These are phyloP conservation scores for Fulvia fulva DNA, from an alignment of 2,329 filamentous ascomycete genomes.

Conservation along the genomic window DNA sequence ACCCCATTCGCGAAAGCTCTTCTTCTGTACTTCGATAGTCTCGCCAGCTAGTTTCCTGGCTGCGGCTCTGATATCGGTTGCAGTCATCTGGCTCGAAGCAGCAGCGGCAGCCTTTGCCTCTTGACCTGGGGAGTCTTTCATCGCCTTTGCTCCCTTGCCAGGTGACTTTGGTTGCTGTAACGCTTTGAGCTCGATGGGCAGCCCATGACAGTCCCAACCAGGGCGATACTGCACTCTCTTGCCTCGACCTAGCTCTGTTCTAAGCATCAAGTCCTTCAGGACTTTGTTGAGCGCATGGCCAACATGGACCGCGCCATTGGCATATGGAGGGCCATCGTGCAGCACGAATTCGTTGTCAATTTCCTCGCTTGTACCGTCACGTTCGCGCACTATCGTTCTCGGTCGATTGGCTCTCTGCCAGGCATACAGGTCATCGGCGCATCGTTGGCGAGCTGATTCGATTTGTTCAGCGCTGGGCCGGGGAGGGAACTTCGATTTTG, in stretches of 20 bases:
- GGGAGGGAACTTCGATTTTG: slow-evolving; percentile 47
- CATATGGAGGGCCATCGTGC: slow-evolving; percentile 95
- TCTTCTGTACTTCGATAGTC: slow-evolving; percentile 70
- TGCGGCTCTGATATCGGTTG: slow-evolving; percentile 58
- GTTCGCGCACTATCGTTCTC: slow-evolving; percentile 33
- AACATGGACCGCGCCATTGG: slow-evolving; percentile 85
- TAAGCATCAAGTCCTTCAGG: slow-evolving; percentile 86
- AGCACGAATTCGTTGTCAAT: slow-evolving; percentile 65
- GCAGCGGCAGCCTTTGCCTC: slow-evolving; percentile 34
- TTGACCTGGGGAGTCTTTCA: slow-evolving; percentile 33
- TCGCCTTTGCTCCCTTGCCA: slow-evolving; percentile 30
- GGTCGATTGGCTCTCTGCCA: slow-evolving; percentile 65
- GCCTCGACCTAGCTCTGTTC: slow-evolving; percentile 74
- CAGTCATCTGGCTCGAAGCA: slow-evolving; percentile 31
- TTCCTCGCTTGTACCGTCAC: slow-evolving; percentile 31
- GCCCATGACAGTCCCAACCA: slow-evolving; percentile 96
- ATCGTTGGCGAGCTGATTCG: slow-evolving; percentile 64
- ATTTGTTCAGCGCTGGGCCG: slow-evolving; percentile 42
- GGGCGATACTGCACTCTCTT: slow-evolving; percentile 76
- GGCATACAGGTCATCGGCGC: slow-evolving; percentile 80
- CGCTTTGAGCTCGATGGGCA: slow-evolving; percentile 96
- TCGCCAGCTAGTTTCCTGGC: slow-evolving; percentile 64
- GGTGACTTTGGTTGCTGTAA: slow-evolving; percentile 54
- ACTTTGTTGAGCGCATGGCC: slow-evolving; percentile 97
- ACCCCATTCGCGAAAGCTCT: slow-evolving; percentile 67